Evolutionary conservation across 2,329 filamentous ascomycete genomes (phyloP).

Genomic region (Ophiostoma australiae): DNA sequence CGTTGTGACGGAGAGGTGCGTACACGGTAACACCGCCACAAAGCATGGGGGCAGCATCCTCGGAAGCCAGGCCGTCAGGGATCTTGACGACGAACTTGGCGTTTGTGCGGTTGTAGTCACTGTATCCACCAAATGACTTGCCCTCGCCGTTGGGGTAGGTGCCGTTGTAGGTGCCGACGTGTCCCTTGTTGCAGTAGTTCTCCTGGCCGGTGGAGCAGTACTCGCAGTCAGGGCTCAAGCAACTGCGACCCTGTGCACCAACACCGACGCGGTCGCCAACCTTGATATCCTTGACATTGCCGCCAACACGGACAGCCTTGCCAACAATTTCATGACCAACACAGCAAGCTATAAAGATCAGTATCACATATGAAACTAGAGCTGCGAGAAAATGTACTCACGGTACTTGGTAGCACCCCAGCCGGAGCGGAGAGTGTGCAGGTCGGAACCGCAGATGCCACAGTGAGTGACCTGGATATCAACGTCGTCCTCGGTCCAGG

Average conservation of each 20-base stretch:
- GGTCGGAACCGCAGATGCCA: slow-evolving; percentile 59
- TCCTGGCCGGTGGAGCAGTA: slow-evolving; percentile 23
- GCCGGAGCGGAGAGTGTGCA: slow-evolving; percentile 54
- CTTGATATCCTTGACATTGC: slow-evolving; percentile 41
- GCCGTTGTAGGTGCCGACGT: slow-evolving; percentile 24
- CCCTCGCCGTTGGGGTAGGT: slow-evolving; percentile 38
- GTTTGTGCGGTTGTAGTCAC: slow-evolving; percentile 33
- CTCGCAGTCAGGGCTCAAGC: slow-evolving; percentile 36
- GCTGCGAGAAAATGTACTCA: slow-evolving; percentile 12
- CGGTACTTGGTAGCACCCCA: slow-evolving; percentile 36
- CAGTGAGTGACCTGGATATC: slow-evolving; percentile 63
- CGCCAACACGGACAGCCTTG: slow-evolving; percentile 50
- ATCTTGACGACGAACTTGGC: slow-evolving; percentile 39
- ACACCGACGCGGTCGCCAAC: slow-evolving; percentile 29
- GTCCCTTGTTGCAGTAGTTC: slow-evolving; percentile 23
- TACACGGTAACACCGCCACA: slow-evolving; percentile 28
- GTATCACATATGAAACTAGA: not conserved
- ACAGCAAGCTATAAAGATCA: slow-evolving; percentile 40
- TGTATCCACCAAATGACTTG: slow-evolving; percentile 31
- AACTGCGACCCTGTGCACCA: slow-evolving; percentile 25
- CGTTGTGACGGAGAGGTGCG: slow-evolving; percentile 24
- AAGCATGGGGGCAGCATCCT: slow-evolving; percentile 30
- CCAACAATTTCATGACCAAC: slow-evolving; percentile 65
- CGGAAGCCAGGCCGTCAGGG: slow-evolving; percentile 28
- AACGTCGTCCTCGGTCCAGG: slow-evolving; percentile 60